These are phyloP conservation scores for Fusarium sterilihyphosum DNA, from an alignment of 2,329 filamentous ascomycete genomes.

Conservation along the genomic window DNA sequence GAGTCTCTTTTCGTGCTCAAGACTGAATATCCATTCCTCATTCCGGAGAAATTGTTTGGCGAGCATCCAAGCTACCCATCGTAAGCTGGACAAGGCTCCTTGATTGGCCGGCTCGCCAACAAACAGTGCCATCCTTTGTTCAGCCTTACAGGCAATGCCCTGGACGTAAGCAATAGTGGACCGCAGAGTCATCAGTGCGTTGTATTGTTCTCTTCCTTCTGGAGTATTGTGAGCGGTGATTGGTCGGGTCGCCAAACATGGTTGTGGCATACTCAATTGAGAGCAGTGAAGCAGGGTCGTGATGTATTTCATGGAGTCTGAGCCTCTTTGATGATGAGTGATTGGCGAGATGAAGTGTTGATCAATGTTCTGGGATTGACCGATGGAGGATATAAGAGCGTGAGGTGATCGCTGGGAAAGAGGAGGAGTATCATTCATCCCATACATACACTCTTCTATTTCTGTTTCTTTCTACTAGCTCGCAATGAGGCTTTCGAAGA, in stretches of 20 bases:
- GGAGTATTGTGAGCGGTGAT: background rate
- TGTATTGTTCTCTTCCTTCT: background rate
- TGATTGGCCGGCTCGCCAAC: slow-evolving; percentile 2
- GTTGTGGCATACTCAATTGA: background rate
- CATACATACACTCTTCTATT: background rate
- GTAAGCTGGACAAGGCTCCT: background rate
- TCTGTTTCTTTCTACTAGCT: background rate
- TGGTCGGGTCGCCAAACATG: slow-evolving; percentile 11
- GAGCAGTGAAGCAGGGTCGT: background rate
- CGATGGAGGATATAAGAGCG: background rate
- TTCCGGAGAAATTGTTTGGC: background rate
- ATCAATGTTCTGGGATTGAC: background rate
- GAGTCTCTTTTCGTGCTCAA: background rate
- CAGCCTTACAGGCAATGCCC: background rate
- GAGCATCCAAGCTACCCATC: background rate
- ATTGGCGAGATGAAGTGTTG: background rate
- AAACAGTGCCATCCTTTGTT: background rate
- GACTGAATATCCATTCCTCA: background rate
- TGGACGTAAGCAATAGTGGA: background rate
- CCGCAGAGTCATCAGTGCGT: background rate
- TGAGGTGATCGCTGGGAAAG: background rate
- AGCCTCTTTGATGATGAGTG: slow-evolving; percentile 2
- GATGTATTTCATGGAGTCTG: background rate
- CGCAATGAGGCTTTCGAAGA: background rate
- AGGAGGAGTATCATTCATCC: background rate